Evolutionary conservation across 1,139 yeast species (phyloP), one percentile per base, ranked within the genome.

Genomic region (Diutina sp.): DNA sequence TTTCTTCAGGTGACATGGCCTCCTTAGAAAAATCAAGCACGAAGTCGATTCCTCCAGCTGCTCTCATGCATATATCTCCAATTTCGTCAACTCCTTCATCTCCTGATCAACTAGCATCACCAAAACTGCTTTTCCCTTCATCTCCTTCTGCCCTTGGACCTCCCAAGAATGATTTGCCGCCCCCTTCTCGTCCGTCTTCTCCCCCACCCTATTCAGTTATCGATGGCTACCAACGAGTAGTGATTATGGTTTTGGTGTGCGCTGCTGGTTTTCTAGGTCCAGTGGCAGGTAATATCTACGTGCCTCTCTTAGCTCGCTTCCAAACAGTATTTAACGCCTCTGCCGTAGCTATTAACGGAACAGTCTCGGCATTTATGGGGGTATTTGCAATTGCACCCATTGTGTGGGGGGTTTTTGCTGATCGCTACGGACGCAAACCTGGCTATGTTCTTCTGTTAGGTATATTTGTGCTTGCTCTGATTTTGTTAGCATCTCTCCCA

Each of bases 261-360:
- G 16, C 53, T 46, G 56, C 58, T 18, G 86, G 85, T 0, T 79
- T 80, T 59, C 65, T 82, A 56, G 86, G 86, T 0, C 87, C 87
- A 0, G 69, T 81, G 56, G 72, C 84, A 3, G 86, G 85, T 0
- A 82, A 82, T 58, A 80, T 82, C 41, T 82, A 81, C 61, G 77
- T 82, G 29, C 86, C 87, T 1, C 70, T 83, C 71, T 2, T 74
- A 78, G 82, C 55, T 6, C 55, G 56, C 8, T 56, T 56, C 16
- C 56, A 56, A 11, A 47, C 21, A 1, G 57, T 57, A 0, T 59
- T 59, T 32, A n/a, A 46, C 14, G 50, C 57, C 4, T 57, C 58
- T 6, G 56, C 50, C 11, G 58, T 54, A 12, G 58, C 57, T 5
- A 59, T 59, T 35, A 57, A 59, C n/a, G 61, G 60, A 7, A 59